Base-by-base conservation (phyloP, 768 basidiomycete genomes). In the Boletus sp. region DNA sequence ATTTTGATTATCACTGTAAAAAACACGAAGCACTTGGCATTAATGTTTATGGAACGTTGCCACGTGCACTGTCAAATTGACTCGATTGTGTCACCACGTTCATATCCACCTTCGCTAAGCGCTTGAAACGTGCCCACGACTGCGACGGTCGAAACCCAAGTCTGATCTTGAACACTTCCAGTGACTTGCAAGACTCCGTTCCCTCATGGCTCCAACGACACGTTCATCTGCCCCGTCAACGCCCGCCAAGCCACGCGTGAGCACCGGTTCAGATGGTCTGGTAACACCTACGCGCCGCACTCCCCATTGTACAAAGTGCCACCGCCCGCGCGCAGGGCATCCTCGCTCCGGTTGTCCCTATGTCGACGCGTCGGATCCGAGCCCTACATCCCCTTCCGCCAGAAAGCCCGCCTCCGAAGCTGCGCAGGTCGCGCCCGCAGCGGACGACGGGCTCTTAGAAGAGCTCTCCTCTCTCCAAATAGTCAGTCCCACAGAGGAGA, bases 281-380 rank as follows among this genome's bases (percentile, higher is more conserved):
- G 28, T 47, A 17, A 68, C 75, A n/a, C 70, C 75, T 3, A 67
- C 81, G 6, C 82, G 83, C 42, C 84, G 83, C 50, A 64, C 67
- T 2, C 85, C 80, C 36, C 77, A 72, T 47, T 87, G 85, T 69
- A 77, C 71, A 44, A 81, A 80, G 62, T 87, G 85, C 67, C 73
- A 76, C 52, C 78, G 78, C 24, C 82, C 83, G 0, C 75, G 77
- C 52, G 75, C 73, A 28, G 84, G 85, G 0, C 86, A 87, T 64
- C 85, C 85, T 17, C 82, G 84, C 45, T 81, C 81, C 0, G 84
- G 85, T 10, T 86, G 86, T 63, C 83, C 84, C 1, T 78, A 71
- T 54, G 69, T 65, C 20, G 75, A 77, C 44, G 67, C 76, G 39
- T 57, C 60, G 0, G 40, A 59, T 7, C 10, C 41, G n/a, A 62